Conservation (phyloP, 768 basidiomycete genomes). For the Tulasnella sp. region DNA sequence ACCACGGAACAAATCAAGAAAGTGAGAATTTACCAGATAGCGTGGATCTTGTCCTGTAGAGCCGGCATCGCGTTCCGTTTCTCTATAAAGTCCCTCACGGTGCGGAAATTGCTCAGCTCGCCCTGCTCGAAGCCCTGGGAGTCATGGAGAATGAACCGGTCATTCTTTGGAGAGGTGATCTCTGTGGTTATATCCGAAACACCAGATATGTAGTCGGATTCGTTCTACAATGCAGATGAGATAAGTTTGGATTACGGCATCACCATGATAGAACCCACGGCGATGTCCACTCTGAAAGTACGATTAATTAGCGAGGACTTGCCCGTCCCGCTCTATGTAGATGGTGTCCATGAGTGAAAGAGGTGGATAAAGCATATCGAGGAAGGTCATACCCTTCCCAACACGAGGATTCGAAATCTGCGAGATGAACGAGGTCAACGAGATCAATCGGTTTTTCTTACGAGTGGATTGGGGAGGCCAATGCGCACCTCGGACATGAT, state of each 20-base stretch:
- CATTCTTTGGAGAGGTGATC: slow-evolving; percentile 21
- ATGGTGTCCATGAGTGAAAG: too few relatives aligned
- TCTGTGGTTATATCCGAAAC: slow-evolving; percentile 22
- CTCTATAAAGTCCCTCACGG: slow-evolving; percentile 23
- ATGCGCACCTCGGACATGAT: neutral
- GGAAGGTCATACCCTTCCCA: slow-evolving; percentile 29
- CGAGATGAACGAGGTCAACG: too few relatives aligned
- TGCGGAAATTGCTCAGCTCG: slow-evolving; percentile 20
- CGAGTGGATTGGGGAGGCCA: too few relatives aligned
- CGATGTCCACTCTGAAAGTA: slow-evolving; percentile 24
- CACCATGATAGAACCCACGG: neutral
- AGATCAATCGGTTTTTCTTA: too few relatives aligned
- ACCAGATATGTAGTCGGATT: slow-evolving; percentile 21
- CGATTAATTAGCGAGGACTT: slow-evolving; percentile 27
- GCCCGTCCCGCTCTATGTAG: slow-evolving; percentile 21
- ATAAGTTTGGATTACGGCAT: neutral
- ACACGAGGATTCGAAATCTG: slow-evolving; percentile 25
- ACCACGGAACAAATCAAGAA: neutral
- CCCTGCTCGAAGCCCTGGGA: slow-evolving; percentile 27
- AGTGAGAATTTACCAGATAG: slow-evolving; percentile 23
- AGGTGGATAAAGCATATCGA: neutral
- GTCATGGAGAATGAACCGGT: slow-evolving; percentile 27
- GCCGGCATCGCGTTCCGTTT: slow-evolving; percentile 14
- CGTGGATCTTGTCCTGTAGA: slow-evolving; percentile 22
- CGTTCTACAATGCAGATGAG: slow-evolving; percentile 4